Base-by-base conservation (phyloP, 495 filamentous ascomycete species). In the Cudoniella acicularis region DNA sequence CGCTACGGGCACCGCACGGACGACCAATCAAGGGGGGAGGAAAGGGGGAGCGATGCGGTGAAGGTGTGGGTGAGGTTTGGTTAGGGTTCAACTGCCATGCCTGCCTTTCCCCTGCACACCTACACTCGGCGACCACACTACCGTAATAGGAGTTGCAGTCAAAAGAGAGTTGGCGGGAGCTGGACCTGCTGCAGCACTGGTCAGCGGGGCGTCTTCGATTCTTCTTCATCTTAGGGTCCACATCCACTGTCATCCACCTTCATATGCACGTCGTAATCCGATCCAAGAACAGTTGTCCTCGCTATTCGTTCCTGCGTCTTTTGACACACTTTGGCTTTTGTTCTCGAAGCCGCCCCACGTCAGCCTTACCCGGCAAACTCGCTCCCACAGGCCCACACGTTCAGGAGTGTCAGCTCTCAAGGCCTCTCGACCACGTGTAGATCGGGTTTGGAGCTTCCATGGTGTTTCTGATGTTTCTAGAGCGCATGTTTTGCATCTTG, bases 291-390 rank as follows among this genome's bases (percentile, higher is more conserved):
- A 10, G 23, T 25, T 50, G n/a, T 20, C 40, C 18, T 41, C 55
- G 46, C 40, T 6, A 26, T 18, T 59, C 17, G 61, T 63, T 63
- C 61, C 61, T 59, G 61, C 56, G 56, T 63, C n/a, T 42, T 16
- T 53, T 22, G 13, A 30, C 20, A 45, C 13, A 43, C 24, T 21
- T 36, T 50, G 27, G 20, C 43, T 49, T 16, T 51, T 47, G 6
- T 16, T n/a, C 23, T 24, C 23, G 20, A 26, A 24, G 42, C 43
- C 18, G 22, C 55, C 41, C 42, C 52, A 55, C 27, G 26, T 63
- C 61, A 63, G 61, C 61, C 61, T 63, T 63, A 55, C 50, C 59
- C 59, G 54, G 10, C 3, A 24, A 6, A 21, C 8, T 46, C 4
- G 11, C n/a, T 4, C 6, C n/a, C 13, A 16, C 11, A 21, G n/a